A percentile compares a stretch with the other conserved stretches of the same genome.
Conservation (phyloP, 345 rosid species). For the Hypericum androsaemum region DNA sequence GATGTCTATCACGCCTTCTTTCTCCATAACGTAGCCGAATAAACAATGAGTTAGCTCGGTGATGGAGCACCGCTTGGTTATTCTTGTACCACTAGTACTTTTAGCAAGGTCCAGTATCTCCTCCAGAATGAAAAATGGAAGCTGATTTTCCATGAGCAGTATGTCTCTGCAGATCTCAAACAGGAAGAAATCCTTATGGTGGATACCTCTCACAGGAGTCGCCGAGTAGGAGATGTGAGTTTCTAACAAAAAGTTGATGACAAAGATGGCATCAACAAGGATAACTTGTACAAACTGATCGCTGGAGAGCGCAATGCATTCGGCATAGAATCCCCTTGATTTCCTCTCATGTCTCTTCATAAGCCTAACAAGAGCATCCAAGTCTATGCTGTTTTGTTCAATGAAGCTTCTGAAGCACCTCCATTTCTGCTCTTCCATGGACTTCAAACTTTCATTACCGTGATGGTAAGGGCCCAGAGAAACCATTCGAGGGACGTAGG, state of each 20-base stretch:
- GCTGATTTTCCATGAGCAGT: conserved; percentile 21
- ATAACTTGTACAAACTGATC: too few species aligned
- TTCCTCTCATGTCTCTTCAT: neutral
- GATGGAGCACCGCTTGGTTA: neutral
- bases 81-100: neutral
- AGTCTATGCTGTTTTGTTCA: neutral
- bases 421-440: conserved; percentile 12
- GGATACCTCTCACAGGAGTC: too few species aligned
- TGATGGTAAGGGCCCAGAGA: conserved; percentile 15
- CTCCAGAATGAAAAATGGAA: conserved; percentile 22
- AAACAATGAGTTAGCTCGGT: neutral
- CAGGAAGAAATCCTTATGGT: too few species aligned
- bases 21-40: neutral
- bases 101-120: conserved; percentile 11
- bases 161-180: conserved; percentile 3
- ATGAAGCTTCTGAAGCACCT: conserved; percentile 1
- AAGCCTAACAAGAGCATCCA: neutral
- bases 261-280: too few species aligned
- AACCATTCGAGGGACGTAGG: conserved; percentile 12
- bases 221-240: too few species aligned
- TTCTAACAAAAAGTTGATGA: too few species aligned
- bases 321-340: conserved; percentile 3
- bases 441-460: conserved; percentile 2
- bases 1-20: neutral
- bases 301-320: neutral